Evolutionary conservation across 75 land plant genomes (phyloP).

Genomic region (Cryptomeria japonica): DNA sequence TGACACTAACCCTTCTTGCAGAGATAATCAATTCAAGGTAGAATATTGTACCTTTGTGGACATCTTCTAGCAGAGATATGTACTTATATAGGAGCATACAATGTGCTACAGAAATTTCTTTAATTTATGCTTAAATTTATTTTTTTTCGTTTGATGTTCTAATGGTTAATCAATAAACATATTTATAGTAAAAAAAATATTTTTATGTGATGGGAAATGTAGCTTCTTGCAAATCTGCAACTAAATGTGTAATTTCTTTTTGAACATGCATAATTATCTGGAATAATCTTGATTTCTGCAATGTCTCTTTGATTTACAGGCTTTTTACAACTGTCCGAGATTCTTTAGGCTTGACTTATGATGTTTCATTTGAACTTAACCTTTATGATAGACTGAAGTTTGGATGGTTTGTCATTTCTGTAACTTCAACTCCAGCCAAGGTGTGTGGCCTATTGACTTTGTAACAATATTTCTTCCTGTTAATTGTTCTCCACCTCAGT

Average conservation of each 20-base stretch:
- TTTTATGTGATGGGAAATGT: not conserved
- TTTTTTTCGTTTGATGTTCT: not conserved
- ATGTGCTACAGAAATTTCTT: not conserved
- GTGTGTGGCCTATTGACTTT: slow-evolving; percentile 26
- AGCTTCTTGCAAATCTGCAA: not conserved
- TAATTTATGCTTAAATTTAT: not conserved
- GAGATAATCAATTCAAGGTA: slow-evolving; percentile 99
- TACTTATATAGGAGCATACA: not conserved
- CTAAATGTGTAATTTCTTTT: not conserved
- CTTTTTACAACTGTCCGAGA: slow-evolving; percentile 96
- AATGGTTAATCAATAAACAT: not conserved
- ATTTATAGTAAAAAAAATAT: not conserved
- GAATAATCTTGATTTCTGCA: not conserved
- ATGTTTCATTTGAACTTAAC: slow-evolving; percentile 96
- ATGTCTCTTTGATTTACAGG: slow-evolving; percentile 45
- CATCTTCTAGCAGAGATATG: not conserved
- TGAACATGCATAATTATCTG: not conserved
- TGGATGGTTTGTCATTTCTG: slow-evolving; percentile 98
- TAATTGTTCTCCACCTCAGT: not conserved
- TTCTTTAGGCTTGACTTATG: slow-evolving; percentile 97
- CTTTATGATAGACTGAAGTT: slow-evolving; percentile 91
- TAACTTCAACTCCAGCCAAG: slow-evolving; percentile 97
- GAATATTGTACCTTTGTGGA: not conserved
- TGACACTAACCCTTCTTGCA: slow-evolving; percentile 83
- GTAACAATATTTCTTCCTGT: not conserved